phyloP scores from a whole-genome alignment of 1,139 yeast species.

The Debaryomyces psychrophilus region DNA sequence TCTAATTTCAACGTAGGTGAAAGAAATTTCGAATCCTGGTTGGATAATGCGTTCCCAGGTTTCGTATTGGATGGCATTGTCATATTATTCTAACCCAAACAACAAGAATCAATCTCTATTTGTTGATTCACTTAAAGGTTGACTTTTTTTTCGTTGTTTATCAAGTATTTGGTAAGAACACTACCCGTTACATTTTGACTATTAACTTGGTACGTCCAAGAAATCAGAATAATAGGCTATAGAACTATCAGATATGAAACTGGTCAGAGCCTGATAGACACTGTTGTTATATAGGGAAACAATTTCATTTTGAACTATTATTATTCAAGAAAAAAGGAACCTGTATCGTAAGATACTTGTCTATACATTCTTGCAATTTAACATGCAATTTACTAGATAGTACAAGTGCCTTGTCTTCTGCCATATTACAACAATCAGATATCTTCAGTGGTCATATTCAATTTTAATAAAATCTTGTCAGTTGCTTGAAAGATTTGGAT shows the following conservation, averaged over 20 bases:
- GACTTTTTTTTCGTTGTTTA: conserved; percentile 12
- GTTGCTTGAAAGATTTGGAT: too few relatives aligned
- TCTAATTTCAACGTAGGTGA: conserved; percentile 40
- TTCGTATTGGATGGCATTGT: conserved; percentile 11
- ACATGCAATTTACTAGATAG: not conserved
- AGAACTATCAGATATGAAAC: too few relatives aligned
- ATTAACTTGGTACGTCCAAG: not conserved
- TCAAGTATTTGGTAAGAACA: conserved; percentile 5
- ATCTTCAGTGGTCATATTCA: too few relatives aligned
- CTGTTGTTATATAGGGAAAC: too few relatives aligned
- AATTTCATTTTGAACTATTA: too few relatives aligned
- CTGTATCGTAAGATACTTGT: not conserved
- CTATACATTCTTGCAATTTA: not conserved
- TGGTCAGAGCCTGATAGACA: too few relatives aligned
- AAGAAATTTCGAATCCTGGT: conserved; percentile 29
- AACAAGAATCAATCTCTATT: not conserved
- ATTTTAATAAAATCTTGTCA: too few relatives aligned
- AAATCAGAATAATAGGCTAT: not conserved
- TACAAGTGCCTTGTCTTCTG: too few relatives aligned
- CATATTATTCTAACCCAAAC: conserved; percentile 10
- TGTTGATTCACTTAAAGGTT: conserved; percentile 3
- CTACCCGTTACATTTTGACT: conserved; percentile 1
- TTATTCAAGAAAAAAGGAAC: too few relatives aligned
- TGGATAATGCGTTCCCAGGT: conserved; percentile 8
- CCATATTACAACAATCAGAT: too few relatives aligned